phyloP scores from a whole-genome alignment of 345 rosid species.

The Clarkia xantiana region DNA sequence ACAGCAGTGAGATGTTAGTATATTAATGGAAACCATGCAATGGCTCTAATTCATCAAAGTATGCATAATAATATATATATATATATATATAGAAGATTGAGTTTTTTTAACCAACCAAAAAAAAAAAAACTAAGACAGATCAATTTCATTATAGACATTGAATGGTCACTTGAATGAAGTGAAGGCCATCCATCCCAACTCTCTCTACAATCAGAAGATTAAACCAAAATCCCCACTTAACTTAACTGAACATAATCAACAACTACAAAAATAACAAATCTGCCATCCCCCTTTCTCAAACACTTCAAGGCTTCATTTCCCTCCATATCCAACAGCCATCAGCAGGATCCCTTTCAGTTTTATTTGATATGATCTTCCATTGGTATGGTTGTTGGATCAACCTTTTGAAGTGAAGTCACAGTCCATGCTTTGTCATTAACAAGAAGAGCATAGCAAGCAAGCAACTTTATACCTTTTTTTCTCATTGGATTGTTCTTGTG shows the following conservation, averaged over 20 bases:
- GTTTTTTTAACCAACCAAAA: too few species aligned
- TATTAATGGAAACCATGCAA: too few species aligned
- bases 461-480: background rate
- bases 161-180: background rate
- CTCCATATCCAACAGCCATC: background rate
- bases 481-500: conserved; percentile 13
- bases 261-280: background rate
- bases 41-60: too few species aligned
- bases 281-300: background rate
- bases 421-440: background rate
- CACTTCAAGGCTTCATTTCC: conserved; percentile 1
- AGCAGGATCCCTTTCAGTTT: background rate
- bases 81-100: too few species aligned
- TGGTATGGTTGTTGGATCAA: background rate
- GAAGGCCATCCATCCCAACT: background rate
- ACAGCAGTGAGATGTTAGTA: too few species aligned
- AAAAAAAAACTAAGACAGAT: background rate
- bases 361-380: background rate
- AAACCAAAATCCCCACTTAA: background rate
- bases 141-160: conserved; percentile 4
- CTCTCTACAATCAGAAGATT: conserved; percentile 2
- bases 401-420: too few species aligned
- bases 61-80: too few species aligned
- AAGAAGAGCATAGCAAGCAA: background rate
- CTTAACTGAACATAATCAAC: too few species aligned